Percentiles rank a stretch among this genome's conserved stretches.
Conservation (phyloP, 495 filamentous ascomycete genomes). For the Penicillium coprophilum region DNA sequence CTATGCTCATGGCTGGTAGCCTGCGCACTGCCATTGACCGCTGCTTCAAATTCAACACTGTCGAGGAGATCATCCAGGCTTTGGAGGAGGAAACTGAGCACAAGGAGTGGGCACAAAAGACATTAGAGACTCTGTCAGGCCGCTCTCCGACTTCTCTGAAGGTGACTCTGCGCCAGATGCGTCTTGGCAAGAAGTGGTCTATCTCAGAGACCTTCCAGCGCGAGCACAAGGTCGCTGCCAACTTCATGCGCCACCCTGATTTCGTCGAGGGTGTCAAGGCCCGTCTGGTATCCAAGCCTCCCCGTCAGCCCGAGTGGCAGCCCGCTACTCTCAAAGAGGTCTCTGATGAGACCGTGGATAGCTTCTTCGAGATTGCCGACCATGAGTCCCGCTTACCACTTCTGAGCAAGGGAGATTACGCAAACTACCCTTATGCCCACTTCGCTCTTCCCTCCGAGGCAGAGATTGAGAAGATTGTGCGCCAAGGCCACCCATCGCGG, state of each 20-base stretch:
- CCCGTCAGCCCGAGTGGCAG: constrained; percentile 63
- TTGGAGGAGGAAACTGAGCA: constrained; percentile 58
- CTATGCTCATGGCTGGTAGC: constrained; percentile 60
- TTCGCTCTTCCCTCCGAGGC: constrained; percentile 73
- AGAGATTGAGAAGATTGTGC: constrained; percentile 61
- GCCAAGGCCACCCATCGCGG: constrained; percentile 12
- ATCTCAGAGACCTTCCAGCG: constrained; percentile 80
- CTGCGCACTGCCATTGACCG: constrained; percentile 79
- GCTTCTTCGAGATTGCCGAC: constrained; percentile 57
- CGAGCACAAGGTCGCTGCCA: constrained; percentile 74
- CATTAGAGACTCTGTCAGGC: constrained; percentile 64
- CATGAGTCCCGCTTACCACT: constrained; percentile 51
- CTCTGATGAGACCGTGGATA: constrained; percentile 48
- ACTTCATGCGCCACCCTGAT: constrained; percentile 85
- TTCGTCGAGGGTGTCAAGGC: constrained; percentile 85
- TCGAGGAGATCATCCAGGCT: constrained; percentile 68
- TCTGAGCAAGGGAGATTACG: constrained; percentile 53
- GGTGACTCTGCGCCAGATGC: constrained; percentile 80
- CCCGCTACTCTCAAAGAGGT: constrained; percentile 68
- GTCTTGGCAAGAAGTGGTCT: constrained; percentile 67
- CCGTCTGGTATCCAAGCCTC: constrained; percentile 64
- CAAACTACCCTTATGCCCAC: constrained; percentile 63
- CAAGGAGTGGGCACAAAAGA: constrained; percentile 71
- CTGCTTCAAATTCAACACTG: constrained; percentile 65
- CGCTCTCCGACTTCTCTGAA: constrained; percentile 82